Evolutionary conservation across 2,329 filamentous ascomycete genomes (phyloP).

Genomic region (Fusarium sp.): DNA sequence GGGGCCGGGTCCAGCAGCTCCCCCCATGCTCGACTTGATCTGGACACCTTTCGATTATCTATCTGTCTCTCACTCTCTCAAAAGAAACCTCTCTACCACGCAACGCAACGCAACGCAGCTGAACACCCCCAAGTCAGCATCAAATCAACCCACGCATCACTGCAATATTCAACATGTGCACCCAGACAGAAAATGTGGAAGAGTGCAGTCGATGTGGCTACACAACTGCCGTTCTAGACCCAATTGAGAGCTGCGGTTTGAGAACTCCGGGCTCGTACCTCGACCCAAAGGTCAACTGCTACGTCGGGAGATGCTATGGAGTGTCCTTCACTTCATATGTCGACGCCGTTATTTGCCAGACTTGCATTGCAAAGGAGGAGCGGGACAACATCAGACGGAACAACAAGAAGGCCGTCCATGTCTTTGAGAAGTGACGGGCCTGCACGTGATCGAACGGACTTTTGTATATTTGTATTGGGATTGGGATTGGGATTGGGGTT

Average conservation of each 20-base stretch:
- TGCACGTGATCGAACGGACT: not conserved
- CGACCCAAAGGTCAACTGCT: slow-evolving; percentile 11
- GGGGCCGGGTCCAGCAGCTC: not conserved
- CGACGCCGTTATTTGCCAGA: slow-evolving; percentile 9
- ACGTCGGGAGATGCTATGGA: slow-evolving; percentile 22
- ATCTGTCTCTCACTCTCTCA: not conserved
- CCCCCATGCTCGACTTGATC: not conserved
- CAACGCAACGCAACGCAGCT: not conserved
- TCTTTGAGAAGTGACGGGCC: not conserved
- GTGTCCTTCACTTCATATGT: slow-evolving; percentile 31
- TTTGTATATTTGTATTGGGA: not conserved
- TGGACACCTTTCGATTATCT: not conserved
- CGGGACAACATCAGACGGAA: slow-evolving; percentile 3
- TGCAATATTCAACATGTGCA: slow-evolving; percentile 21
- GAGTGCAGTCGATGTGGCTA: slow-evolving; percentile 24
- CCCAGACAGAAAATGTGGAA: slow-evolving; percentile 28
- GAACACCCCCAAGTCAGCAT: not conserved
- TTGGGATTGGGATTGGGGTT: not conserved
- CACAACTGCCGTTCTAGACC: slow-evolving; percentile 2
- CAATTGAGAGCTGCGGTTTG: slow-evolving; percentile 25
- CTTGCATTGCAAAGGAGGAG: slow-evolving; percentile 9
- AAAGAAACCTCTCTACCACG: not conserved
- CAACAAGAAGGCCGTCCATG: not conserved
- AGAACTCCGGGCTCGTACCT: slow-evolving; percentile 14
- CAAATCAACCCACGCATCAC: not conserved